These are phyloP conservation scores for Zygosaccharomyces rouxii DNA, from an alignment of 805 yeast genomes.

Conservation along the genomic window DNA sequence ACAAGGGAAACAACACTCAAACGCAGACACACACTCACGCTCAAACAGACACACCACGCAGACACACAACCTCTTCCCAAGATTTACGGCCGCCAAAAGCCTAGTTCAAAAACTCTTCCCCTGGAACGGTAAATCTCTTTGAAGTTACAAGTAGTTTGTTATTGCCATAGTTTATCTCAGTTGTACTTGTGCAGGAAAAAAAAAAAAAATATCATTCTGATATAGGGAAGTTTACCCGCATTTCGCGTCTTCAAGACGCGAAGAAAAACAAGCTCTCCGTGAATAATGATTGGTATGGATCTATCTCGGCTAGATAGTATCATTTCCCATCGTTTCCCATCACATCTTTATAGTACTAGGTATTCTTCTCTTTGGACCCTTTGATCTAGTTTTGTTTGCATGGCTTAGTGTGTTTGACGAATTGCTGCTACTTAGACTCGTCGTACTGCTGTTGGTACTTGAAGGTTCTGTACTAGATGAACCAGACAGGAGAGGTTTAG, in stretches of 20 bases:
- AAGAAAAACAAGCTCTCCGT: not conserved
- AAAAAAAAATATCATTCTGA: not conserved
- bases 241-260: not conserved
- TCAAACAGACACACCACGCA: not conserved
- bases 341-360: conserved; percentile 23
- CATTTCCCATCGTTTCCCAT: not conserved
- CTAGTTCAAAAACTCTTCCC: not conserved
- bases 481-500: not conserved
- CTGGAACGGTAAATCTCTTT: not conserved
- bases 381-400: conserved; percentile 34
- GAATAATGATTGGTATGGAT: not conserved
- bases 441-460: not conserved
- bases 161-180: not conserved
- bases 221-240: conserved; percentile 1
- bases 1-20: not conserved
- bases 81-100: not conserved
- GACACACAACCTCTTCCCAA: not conserved
- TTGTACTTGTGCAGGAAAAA: not conserved
- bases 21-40: not conserved
- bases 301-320: not conserved
- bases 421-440: not conserved
- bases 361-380: conserved; percentile 39
- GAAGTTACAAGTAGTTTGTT: not conserved
- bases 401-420: conserved; percentile 20
- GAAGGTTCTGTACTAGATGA: not conserved